These are phyloP conservation scores for Capronia americana DNA, from an alignment of 2,329 filamentous ascomycete genomes.

Conservation along the genomic window DNA sequence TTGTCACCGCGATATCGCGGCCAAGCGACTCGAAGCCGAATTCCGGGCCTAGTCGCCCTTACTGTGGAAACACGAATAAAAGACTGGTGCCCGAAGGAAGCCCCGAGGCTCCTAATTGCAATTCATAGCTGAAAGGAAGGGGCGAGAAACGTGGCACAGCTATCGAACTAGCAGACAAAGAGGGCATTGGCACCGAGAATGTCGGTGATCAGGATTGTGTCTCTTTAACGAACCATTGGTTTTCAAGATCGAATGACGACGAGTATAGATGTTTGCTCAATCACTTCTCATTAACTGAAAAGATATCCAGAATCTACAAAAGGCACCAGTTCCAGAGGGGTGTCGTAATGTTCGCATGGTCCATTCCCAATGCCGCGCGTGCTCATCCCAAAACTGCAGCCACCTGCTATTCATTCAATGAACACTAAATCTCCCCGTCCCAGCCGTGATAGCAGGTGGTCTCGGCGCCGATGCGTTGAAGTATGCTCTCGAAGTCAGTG, in stretches of 20 bases:
- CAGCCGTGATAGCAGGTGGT: slow-evolving; percentile 31
- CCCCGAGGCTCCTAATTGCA: no score
- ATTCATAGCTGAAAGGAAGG: no score
- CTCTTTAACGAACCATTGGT: no score
- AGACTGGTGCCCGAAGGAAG: no score
- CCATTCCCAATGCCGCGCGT: neutral
- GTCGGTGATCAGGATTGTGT: no score
- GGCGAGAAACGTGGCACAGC: no score
- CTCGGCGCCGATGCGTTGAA: slow-evolving; percentile 15
- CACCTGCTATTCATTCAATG: neutral
- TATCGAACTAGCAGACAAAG: no score
- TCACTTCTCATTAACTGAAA: slow-evolving; percentile 3
- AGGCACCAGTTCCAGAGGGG: neutral
- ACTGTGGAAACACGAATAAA: no score
- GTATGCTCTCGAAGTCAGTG: slow-evolving; percentile 32
- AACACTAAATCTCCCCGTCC: slow-evolving; percentile 41
- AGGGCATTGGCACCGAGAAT: no score
- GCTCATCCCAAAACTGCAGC: neutral
- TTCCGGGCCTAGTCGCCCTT: no score
- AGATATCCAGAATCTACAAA: slow-evolving; percentile 8
- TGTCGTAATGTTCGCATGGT: neutral
- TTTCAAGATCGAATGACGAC: neutral
- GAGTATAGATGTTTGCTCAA: neutral
- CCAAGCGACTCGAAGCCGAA: no score
- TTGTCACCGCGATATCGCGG: no score